Percentiles rank a stretch among this genome's conserved stretches.
phyloP scores from a whole-genome alignment of 768 basidiomycete species.

The Rhodosporidiobolus sp. region DNA sequence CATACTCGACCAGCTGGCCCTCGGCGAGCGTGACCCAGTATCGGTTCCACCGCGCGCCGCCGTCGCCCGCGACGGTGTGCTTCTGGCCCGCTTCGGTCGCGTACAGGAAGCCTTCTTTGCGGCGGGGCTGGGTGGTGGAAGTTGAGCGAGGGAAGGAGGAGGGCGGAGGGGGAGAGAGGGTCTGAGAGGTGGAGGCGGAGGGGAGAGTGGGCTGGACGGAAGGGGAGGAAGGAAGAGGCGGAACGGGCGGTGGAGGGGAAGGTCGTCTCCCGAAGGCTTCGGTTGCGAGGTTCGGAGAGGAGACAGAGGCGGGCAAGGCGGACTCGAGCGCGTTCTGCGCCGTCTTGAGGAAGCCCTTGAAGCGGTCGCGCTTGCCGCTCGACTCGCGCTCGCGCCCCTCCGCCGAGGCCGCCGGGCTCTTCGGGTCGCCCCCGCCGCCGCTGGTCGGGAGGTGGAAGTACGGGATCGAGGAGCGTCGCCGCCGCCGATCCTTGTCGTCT shows the following conservation, averaged over 20 bases:
- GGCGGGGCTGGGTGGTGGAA: slow-evolving; percentile 12
- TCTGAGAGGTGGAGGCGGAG: neutral
- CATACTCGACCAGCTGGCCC: slow-evolving; percentile 41
- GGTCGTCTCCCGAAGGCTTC: neutral
- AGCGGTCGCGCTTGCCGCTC: slow-evolving; percentile 17
- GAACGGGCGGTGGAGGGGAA: neutral
- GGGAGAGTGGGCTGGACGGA: neutral
- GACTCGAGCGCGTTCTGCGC: slow-evolving; percentile 19
- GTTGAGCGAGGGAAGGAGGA: neutral
- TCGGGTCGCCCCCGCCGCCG: slow-evolving; percentile 5
- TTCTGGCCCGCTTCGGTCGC: slow-evolving; percentile 30
- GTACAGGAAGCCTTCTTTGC: slow-evolving; percentile 41
- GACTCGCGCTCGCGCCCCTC: neutral
- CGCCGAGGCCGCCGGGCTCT: neutral
- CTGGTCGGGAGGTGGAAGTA: neutral
- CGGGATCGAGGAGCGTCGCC: slow-evolving; percentile 10
- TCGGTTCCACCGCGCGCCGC: slow-evolving; percentile 27
- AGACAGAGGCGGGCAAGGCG: slow-evolving; percentile 14
- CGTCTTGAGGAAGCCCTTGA: slow-evolving; percentile 25
- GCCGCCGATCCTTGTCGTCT: slow-evolving; percentile 1
- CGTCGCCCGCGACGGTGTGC: slow-evolving; percentile 31
- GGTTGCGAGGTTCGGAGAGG: slow-evolving; percentile 3
- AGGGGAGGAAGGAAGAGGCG: neutral
- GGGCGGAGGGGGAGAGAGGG: neutral
- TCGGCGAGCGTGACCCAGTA: slow-evolving; percentile 38